Conservation (phyloP, 2,329 filamentous ascomycete genomes). For the Aaosphaeria arxii region DNA sequence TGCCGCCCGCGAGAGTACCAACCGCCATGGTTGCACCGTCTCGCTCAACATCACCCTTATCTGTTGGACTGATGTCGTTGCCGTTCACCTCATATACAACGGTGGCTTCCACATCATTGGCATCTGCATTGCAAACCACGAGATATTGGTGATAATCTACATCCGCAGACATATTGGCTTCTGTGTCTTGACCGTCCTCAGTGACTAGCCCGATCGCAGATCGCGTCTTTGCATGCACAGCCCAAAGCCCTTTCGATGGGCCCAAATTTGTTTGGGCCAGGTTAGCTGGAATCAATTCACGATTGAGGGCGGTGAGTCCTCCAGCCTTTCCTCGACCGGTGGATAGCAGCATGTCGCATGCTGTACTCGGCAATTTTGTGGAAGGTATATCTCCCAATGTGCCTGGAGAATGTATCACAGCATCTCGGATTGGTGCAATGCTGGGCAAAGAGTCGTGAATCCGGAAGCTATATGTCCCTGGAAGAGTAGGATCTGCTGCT, state of each 20-base stretch:
- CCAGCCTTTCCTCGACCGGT: slow-evolving; percentile 65
- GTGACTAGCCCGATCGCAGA: slow-evolving; percentile 56
- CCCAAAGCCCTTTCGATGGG: slow-evolving; percentile 76
- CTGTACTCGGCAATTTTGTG: slow-evolving; percentile 18
- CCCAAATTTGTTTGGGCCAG: slow-evolving; percentile 70
- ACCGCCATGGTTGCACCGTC: slow-evolving; percentile 84
- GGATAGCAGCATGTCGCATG: slow-evolving; percentile 54
- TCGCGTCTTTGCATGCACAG: slow-evolving; percentile 67
- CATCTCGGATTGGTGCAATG: slow-evolving; percentile 74
- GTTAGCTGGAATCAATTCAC: slow-evolving; percentile 71
- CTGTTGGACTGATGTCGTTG: slow-evolving; percentile 69
- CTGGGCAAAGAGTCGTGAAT: slow-evolving; percentile 75
- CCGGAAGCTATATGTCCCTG: slow-evolving; percentile 68
- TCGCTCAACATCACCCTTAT: slow-evolving; percentile 86
- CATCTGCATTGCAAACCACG: slow-evolving; percentile 70
- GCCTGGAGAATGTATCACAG: slow-evolving; percentile 63
- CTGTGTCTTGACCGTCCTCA: slow-evolving; percentile 43
- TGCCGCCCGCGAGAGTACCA: slow-evolving; percentile 75
- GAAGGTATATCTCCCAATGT: slow-evolving; percentile 10
- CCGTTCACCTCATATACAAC: slow-evolving; percentile 75
- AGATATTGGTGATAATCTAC: slow-evolving; percentile 74
- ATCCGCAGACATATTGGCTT: slow-evolving; percentile 42
- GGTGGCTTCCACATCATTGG: slow-evolving; percentile 69
- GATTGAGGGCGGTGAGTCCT: slow-evolving; percentile 72
- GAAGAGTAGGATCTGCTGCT: slow-evolving; percentile 43